Conservation (phyloP, 2,329 filamentous ascomycete genomes). For the Pyrenochaeta sp. region DNA sequence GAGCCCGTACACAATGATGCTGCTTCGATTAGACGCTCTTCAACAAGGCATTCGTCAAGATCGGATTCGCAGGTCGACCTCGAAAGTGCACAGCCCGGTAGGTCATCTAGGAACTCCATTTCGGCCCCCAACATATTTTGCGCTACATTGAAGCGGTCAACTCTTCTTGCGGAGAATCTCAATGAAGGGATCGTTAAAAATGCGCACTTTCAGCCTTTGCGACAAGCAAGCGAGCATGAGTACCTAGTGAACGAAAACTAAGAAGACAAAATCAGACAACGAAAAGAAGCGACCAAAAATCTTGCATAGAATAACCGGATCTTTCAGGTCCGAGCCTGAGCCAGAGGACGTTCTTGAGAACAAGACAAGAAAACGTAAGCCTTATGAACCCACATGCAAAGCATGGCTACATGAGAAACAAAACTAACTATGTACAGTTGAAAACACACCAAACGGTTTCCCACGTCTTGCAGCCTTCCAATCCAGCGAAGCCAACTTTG, state of each 20-base stretch:
- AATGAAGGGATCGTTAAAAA: no score
- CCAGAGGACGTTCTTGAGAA: constrained; percentile 40
- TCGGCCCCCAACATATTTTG: constrained; percentile 18
- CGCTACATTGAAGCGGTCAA: background rate
- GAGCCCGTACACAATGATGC: constrained; percentile 36
- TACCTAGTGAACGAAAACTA: constrained; percentile 10
- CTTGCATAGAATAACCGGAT: constrained; percentile 35
- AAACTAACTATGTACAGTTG: constrained; percentile 33
- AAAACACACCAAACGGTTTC: constrained; percentile 49
- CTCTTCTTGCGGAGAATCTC: no score
- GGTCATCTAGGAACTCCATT: constrained; percentile 17
- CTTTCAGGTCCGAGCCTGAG: constrained; percentile 41
- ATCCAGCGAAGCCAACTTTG: constrained; percentile 49
- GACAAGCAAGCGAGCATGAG: background rate
- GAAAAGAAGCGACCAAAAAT: constrained; percentile 33
- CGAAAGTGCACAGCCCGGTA: constrained; percentile 43
- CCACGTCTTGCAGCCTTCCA: constrained; percentile 50
- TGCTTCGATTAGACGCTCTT: constrained; percentile 17
- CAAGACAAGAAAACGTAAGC: constrained; percentile 42
- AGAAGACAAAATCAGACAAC: constrained; percentile 22
- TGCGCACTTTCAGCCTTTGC: no score
- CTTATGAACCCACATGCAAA: background rate
- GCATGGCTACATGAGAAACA: no score
- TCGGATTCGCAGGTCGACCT: constrained; percentile 20
- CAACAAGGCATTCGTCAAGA: constrained; percentile 9